Evolutionary conservation across 1,139 yeast species (phyloP), one percentile per base, ranked within the genome.

Genomic region (Scheffersomyces cryptocercus): DNA sequence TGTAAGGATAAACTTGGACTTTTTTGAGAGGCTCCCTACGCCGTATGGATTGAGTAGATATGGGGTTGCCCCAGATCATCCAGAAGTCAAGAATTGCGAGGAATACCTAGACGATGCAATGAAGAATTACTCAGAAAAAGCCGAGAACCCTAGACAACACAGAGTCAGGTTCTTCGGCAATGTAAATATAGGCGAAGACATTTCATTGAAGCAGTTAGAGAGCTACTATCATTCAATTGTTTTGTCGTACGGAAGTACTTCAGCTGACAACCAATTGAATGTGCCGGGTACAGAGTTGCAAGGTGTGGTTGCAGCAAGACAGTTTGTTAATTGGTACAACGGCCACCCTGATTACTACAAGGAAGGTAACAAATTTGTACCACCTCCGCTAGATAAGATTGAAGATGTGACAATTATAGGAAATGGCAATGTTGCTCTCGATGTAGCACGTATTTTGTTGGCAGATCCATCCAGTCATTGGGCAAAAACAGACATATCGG

Each of bases 31-130:
- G 46, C 69, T 85, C 31, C 97, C 98, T 0, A 84, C 91, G 3
- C 99, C 99, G 0, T 93, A 79, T 66, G 99, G 99, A 0, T 71
- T 93, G 32, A 84, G 93, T 39, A 67, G 99, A 36, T 91, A 81
- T 59, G 99, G 99, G 1, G 98, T 93, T n/a, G 98, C 99, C 0
- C 99, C 99, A 1, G 99, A 93, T 65, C 99, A 93, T 63, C 97
- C 97, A 0, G 99, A 93, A 58, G 98, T 93, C 32, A 93, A 93
- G 62, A 84, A 83, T 49, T 86, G 95, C 57, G 90, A 89, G 61
- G 95, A 87, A 20, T 84, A 90, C 44, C 84, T 95, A 59, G 76
- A 76, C 5, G 82, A 83, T 46, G 77, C 86, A 28, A 85, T 85
- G 58, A 50, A 57, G 24, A 69, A 56, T 28, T 57, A 44, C 35